These are phyloP conservation scores for Amylostereum chailletii DNA, from an alignment of 1,284 basidiomycete genomes.

Conservation along the genomic window DNA sequence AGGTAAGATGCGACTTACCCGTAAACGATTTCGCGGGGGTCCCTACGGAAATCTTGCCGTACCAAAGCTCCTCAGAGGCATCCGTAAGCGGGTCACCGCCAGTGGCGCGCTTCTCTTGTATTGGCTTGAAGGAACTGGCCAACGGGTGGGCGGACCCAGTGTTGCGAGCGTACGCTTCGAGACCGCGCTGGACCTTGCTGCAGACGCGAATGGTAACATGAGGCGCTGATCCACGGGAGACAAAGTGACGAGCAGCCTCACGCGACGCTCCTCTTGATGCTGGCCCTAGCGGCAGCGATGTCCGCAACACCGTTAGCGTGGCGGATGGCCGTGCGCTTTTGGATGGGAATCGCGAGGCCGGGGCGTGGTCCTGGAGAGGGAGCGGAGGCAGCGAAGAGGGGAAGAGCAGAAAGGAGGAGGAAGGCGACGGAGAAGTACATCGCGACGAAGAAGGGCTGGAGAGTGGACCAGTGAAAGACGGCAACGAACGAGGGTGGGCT, in stretches of 20 bases:
- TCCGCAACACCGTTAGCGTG: constrained; percentile 2
- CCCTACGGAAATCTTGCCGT: constrained; percentile 8
- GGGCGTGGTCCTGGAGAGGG: neutral
- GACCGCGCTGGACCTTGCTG: constrained; percentile 7
- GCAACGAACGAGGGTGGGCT: no score
- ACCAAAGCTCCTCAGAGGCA: constrained; percentile 7
- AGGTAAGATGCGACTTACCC: constrained; percentile 6
- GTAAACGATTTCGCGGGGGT: constrained; percentile 8
- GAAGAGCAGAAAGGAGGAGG: neutral
- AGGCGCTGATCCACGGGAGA: no score
- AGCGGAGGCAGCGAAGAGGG: neutral
- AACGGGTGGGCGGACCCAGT: constrained; percentile 7
- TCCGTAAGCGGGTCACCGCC: constrained; percentile 7
- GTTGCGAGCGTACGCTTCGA: constrained; percentile 7
- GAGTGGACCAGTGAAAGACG: neutral
- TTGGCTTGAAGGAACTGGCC: neutral
- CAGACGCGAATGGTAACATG: neutral
- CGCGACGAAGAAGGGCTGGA: neutral
- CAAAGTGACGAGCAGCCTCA: neutral
- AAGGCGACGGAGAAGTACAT: neutral
- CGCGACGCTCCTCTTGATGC: neutral
- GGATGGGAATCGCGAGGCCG: constrained; percentile 3
- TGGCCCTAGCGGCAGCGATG: neutral
- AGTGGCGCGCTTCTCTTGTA: constrained; percentile 1
- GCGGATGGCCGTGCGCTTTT: constrained; percentile 3